These are phyloP conservation scores for Hypoxylon trugodes DNA, from an alignment of 495 filamentous ascomycete genomes.

Conservation along the genomic window DNA sequence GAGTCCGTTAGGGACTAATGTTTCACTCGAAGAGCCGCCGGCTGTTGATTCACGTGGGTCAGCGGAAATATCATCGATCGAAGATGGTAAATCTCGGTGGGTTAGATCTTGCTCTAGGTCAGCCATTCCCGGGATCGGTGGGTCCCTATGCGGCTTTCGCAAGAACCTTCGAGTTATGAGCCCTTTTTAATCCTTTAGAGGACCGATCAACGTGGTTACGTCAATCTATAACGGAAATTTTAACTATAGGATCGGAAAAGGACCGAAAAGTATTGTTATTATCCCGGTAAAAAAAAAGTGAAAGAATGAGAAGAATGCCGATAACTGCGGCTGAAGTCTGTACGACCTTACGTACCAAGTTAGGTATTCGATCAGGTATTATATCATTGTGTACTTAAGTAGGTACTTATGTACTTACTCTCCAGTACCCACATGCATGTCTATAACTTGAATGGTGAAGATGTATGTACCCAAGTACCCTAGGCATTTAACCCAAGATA, in stretches of 20 bases:
- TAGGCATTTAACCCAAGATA: too few species aligned
- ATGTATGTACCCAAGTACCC: too few species aligned
- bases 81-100: conserved; percentile 7
- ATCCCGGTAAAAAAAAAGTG: background rate
- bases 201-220: conserved; percentile 25
- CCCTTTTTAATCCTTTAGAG: background rate
- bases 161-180: background rate
- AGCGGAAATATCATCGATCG: background rate
- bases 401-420: background rate
- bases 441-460: too few species aligned
- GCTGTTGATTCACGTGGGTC: background rate
- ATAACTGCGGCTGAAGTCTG: conserved; percentile 24
- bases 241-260: conserved; percentile 26
- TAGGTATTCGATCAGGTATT: too few species aligned
- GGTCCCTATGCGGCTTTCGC: background rate
- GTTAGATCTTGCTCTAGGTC: conserved; percentile 12
- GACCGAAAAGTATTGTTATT: conserved; percentile 3
- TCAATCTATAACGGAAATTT: conserved; percentile 13
- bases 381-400: background rate
- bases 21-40: background rate
- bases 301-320: conserved; percentile 11
- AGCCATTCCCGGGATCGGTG: conserved; percentile 23
- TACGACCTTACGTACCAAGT: too few species aligned
- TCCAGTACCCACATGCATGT: too few species aligned
- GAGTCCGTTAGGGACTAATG: background rate